Percentiles rank a stretch among this genome's conserved stretches.
phyloP scores from a whole-genome alignment of 2,329 filamentous ascomycete genomes.

The Cytospora piceicola region DNA sequence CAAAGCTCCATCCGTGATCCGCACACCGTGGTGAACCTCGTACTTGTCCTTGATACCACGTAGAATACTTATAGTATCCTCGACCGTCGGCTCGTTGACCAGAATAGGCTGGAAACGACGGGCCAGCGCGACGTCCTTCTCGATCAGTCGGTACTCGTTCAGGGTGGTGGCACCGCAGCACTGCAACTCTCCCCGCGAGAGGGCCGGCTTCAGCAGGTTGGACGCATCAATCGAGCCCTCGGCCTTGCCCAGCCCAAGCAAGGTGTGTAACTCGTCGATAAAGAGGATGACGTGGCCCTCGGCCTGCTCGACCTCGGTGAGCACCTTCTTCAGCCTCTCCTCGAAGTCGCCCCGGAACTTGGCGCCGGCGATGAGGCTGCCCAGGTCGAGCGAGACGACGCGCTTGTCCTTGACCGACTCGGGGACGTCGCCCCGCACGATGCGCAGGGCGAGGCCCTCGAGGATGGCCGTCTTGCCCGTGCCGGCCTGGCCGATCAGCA shows the following conservation, averaged over 20 bases:
- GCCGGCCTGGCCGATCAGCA: slow-evolving; percentile 88
- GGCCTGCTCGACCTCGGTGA: slow-evolving; percentile 89
- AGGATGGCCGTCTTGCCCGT: slow-evolving; percentile 94
- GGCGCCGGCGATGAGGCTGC: slow-evolving; percentile 90
- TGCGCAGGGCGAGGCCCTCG: slow-evolving; percentile 86
- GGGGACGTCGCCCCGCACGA: slow-evolving; percentile 89
- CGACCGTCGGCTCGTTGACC: slow-evolving; percentile 88
- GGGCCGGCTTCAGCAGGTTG: slow-evolving; percentile 88
- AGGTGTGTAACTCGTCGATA: slow-evolving; percentile 89
- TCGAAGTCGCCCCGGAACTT: slow-evolving; percentile 97
- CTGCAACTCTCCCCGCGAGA: slow-evolving; percentile 91
- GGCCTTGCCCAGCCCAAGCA: slow-evolving; percentile 90
- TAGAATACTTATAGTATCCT: slow-evolving; percentile 92
- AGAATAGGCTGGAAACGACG: slow-evolving; percentile 92
- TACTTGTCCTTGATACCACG: slow-evolving; percentile 97
- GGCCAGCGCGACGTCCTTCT: slow-evolving; percentile 93
- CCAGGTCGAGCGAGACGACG: slow-evolving; percentile 85
- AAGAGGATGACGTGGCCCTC: slow-evolving; percentile 91
- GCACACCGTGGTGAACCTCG: slow-evolving; percentile 94
- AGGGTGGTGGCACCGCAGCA: slow-evolving; percentile 95
- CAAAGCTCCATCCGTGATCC: slow-evolving; percentile 89
- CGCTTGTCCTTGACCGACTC: slow-evolving; percentile 95
- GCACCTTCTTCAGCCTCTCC: slow-evolving; percentile 85
- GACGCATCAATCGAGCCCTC: slow-evolving; percentile 97
- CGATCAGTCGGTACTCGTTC: slow-evolving; percentile 88